Conservation (phyloP, 345 rosid genomes). For the Eucalyptus erythrocorys region DNA sequence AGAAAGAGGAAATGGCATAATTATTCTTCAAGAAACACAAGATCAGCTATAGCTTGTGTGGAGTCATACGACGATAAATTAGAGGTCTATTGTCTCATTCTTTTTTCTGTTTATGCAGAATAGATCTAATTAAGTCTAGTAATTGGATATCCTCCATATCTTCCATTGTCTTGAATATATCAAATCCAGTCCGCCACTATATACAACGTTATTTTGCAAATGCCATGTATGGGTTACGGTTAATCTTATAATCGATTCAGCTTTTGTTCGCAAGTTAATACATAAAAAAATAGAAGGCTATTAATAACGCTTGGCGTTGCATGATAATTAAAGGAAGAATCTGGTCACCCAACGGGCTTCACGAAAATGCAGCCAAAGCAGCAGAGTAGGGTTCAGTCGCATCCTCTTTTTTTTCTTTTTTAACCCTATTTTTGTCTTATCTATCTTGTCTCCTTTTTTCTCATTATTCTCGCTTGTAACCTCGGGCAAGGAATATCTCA, state of each 20-base stretch:
- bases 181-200: too few species aligned
- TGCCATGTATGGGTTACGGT: too few species aligned
- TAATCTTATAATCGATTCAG: rapidly evolving
- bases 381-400: not conserved
- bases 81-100: too few species aligned
- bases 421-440: not conserved
- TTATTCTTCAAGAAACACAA: too few species aligned
- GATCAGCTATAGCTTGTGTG: not conserved
- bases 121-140: too few species aligned
- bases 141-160: too few species aligned
- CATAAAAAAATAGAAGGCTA: not conserved
- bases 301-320: not conserved
- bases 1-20: too few species aligned
- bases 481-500: not conserved
- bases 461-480: not conserved
- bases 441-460: not conserved
- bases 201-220: too few species aligned
- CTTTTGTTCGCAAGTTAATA: rapidly evolving
- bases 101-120: too few species aligned
- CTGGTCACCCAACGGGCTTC: not conserved
- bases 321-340: not conserved
- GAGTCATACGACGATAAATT: not conserved
- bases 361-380: not conserved
- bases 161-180: too few species aligned
- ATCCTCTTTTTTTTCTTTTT: too few species aligned